Base-by-base conservation (phyloP, 768 basidiomycete species). In the Daedaleopsis sinensis region DNA sequence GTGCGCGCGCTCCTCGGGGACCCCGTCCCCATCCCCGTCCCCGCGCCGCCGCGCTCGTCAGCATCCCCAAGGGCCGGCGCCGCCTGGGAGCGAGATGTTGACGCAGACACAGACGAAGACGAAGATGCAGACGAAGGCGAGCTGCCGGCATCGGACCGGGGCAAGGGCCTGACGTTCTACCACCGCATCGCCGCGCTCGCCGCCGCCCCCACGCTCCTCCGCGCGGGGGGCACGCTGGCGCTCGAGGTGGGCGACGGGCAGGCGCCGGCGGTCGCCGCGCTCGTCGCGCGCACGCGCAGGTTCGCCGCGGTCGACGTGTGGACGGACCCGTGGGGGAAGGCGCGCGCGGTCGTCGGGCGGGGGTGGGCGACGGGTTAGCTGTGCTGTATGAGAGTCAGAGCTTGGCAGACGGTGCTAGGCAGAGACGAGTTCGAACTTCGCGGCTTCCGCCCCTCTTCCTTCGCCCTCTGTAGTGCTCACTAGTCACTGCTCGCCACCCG, bases 191-290 rank as follows among this genome's bases (percentile, higher is more conserved):
- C 88, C 12, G 76, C 78, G 10, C 74, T 94, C 16, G 67, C 93
- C 58, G 85, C 88, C 12, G 76, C 77, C 9, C 73, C 94, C 16
- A 67, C 92, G 43, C 69, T 93, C 47, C 78, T 91, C 21, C 79
- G 75, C 19, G 68, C 75, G 19, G 73, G 76, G 61, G 89, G 84
- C 38, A 58, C 84, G 46, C 75, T 96, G 38, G 93, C 85, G 3
- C 80, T 96, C 36, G 94, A 96, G 74, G 85, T 95, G 32, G 94
- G 93, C 3, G 78, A 85, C 35, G 78, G 80, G 13, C 94, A 96
- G 76, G 91, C 88, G 16, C 68, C 74, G 2, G 79, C 75, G 1
- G 93, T 96, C 19, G 71, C 81, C 57, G 66, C 68, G 1, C 85
- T 96, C 52, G 77, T 95, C 66, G 74, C 71, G 57, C 58, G 72